Base-by-base conservation (phyloP, 2,329 filamentous ascomycete genomes). In the Pseudohalonectria lignicola region DNA sequence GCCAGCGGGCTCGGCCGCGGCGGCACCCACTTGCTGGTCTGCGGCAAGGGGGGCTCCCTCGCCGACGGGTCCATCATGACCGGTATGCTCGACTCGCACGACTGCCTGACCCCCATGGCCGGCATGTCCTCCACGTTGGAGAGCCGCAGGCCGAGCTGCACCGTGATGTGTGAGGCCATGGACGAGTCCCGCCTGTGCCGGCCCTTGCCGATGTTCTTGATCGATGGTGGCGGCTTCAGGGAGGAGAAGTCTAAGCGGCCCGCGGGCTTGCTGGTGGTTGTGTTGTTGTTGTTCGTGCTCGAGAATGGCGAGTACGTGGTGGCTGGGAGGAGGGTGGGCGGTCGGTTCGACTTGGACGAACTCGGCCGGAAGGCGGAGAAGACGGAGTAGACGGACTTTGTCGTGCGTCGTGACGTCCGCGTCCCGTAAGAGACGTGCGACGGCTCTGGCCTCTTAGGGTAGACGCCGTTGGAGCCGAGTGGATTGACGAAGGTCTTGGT, bases 141-240 rank as follows among this genome's bases (percentile, higher is more conserved):
- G 39, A 85, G 64, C 10, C 80, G 71, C 13, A 85, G 63, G 2
- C 79, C 80, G 37, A 85, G 84, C 50, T 83, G 79, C 10, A 85
- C 79, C 1, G 79, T 84, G 18, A 78, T 78, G 9, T 74, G 74
- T 32, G 79, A 83, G 13, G 64, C 66, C 31, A 76, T 63, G 1
- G 79, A 85, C 5, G 76, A 77, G 41, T 75, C 66, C 32, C 78
- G 67, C 15, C 63, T 60, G 49, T 72, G 71, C n/a, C 66, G 61
- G 12, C 53, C 50, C 4, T 55, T 56, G 31, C 59, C 57, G 37
- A 64, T 63, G 31, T 59, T 60, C 34, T 48, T 50, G 44, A 69
- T 56, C 1, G 56, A 59, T 4, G 63, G 62, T 3, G 67, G 71
- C 3, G 67, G 69, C 41, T 56, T 58, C 26, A 64, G 53, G 12